Evolutionary conservation across 1,284 basidiomycete species (phyloP), one percentile per base, ranked within the genome.

Genomic region (Apiotrichum sp.): DNA sequence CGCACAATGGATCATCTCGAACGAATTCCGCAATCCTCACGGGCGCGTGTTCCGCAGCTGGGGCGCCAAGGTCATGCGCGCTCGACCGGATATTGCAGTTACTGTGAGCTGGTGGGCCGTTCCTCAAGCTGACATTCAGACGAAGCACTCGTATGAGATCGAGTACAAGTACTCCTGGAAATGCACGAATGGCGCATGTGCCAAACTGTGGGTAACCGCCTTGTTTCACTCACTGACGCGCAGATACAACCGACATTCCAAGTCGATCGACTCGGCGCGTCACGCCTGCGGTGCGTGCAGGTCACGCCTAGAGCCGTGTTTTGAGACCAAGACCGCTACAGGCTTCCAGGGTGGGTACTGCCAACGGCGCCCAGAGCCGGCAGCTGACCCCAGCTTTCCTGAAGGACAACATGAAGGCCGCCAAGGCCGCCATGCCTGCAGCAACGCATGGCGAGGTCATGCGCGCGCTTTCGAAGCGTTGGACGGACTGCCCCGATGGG

Each of bases 81-180:
- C 61, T 11, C 55, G 72, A 34, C 65, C 60, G 6, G 74, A 74
- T 52, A 68, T 76, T 44, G 62, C 65, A 22, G 73, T 76, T 1
- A 74, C 72, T 2, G 73, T 71, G 49, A 61, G 72, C 65, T 2
- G 2, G 5, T 8, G 36, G 8, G 13, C 13, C 36, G 7, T 3
- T 10, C 5, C 31, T 11, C 8, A 45, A 9, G 4, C 38, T 14
- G n/a, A 40, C 43, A 14, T 6, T 3, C 43, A 75, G 70, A 76
- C 74, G 0, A 71, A 65, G 33, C 74, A 76, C 61, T 53, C 58
- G n/a, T 76, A 76, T 58, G 57, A 58, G 42, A 75, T 76, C 47
- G 62, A 66, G 48, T 73, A 71, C 63, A 75, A 75, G 65, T 76
- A 69, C 49, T 53, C 69, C 51, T 76, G 74, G 74, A 61, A 57